Conservation (phyloP, 345 rosid genomes). For the Litchi chinensis region DNA sequence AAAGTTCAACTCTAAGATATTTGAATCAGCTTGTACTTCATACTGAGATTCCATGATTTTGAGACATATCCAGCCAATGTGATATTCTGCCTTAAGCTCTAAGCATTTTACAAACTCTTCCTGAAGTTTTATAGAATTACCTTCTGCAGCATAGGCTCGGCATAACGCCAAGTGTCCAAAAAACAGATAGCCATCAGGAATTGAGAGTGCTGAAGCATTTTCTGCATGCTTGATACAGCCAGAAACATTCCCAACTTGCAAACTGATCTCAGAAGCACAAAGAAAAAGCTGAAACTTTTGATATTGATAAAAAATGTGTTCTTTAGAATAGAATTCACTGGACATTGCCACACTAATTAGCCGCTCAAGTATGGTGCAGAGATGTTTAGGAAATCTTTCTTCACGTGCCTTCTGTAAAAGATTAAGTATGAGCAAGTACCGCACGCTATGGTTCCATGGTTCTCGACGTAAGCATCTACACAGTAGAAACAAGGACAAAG, state of each 20-base stretch:
- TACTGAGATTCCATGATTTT: constrained; percentile 69
- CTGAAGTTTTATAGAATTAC: constrained; percentile 40
- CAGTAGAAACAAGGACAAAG: constrained; percentile 28
- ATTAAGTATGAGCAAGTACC: constrained; percentile 77
- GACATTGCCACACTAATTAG: constrained; percentile 60
- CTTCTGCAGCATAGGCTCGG: constrained; percentile 77
- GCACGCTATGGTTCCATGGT: constrained; percentile 73
- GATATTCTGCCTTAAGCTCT: constrained; percentile 73
- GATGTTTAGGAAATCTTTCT: constrained; percentile 74
- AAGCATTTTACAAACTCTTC: constrained; percentile 69
- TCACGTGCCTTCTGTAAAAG: constrained; percentile 86
- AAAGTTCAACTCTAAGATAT: constrained; percentile 49
- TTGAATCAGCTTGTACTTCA: constrained; percentile 49
- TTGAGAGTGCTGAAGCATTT: constrained; percentile 56
- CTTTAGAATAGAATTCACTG: constrained; percentile 45
- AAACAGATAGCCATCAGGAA: constrained; percentile 67
- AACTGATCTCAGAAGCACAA: constrained; percentile 78
- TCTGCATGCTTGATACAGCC: constrained; percentile 53
- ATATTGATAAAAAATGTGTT: constrained; percentile 40
- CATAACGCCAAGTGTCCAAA: constrained; percentile 75
- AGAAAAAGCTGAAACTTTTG: constrained; percentile 87
- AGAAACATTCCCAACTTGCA: constrained; percentile 54
- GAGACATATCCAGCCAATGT: constrained; percentile 77
- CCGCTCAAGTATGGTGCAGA: constrained; percentile 52
- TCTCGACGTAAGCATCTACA: constrained; percentile 74